phyloP scores from a whole-genome alignment of 176 grass and related monocot species.

The Avena sativa region DNA sequence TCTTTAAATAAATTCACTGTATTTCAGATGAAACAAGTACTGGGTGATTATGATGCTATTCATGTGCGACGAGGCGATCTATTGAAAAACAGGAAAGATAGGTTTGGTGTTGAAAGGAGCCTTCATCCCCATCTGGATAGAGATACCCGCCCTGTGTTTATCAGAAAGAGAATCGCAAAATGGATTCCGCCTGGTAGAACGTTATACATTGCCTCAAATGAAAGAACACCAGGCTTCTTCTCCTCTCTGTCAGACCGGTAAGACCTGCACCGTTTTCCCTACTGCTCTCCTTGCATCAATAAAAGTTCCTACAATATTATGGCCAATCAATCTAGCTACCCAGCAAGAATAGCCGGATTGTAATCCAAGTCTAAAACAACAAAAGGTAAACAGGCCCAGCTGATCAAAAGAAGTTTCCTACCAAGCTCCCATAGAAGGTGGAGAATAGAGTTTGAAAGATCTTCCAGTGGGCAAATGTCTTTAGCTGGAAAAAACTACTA shows the following conservation, averaged over 20 bases:
- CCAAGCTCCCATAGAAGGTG: not conserved
- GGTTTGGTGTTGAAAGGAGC: constrained; percentile 82
- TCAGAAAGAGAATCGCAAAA: constrained; percentile 78
- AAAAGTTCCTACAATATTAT: not conserved
- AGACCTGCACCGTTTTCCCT: not conserved
- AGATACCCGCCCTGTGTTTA: constrained; percentile 85
- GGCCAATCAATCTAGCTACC: not conserved
- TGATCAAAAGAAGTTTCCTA: not conserved
- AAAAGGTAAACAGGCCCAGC: not conserved
- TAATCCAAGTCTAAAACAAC: not conserved
- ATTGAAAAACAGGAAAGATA: constrained; percentile 87
- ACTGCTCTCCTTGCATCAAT: constrained; percentile 10
- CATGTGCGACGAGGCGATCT: constrained; percentile 92
- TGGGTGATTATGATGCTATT: constrained; percentile 97
- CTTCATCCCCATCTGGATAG: constrained; percentile 95
- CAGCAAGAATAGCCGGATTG: not conserved
- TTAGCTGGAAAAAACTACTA: not conserved
- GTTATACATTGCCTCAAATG: constrained; percentile 91
- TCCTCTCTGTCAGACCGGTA: constrained; percentile 79
- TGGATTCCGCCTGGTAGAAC: constrained; percentile 84
- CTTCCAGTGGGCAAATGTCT: not conserved
- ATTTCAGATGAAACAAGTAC: constrained; percentile 74
- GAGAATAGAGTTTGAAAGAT: not conserved
- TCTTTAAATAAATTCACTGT: constrained; percentile 21
- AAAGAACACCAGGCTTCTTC: constrained; percentile 80